Conservation (phyloP, 345 rosid species). For the Schrenkiella parvula region DNA sequence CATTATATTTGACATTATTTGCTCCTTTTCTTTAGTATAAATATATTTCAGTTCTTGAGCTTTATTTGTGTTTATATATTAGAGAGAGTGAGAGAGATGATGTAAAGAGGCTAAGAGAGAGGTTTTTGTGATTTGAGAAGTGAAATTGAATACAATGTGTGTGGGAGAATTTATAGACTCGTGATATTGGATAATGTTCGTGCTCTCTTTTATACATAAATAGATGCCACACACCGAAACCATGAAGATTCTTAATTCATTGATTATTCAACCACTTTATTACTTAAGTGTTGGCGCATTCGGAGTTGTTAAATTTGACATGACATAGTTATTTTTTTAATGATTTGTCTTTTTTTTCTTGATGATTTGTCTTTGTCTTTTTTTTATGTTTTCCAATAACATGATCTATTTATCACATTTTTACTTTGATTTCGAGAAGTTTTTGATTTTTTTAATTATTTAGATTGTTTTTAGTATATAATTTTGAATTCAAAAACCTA, state of each 20-base stretch:
- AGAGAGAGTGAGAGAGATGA: neutral
- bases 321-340: neutral
- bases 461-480: neutral
- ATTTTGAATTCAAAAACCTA: neutral
- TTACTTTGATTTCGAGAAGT: neutral
- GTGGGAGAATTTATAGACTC: constrained; percentile 17
- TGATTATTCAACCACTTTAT: constrained; percentile 13
- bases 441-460: neutral
- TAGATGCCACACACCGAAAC: constrained; percentile 7
- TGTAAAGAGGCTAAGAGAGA: neutral
- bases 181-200: constrained; percentile 16
- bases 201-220: constrained; percentile 2
- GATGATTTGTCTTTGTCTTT: neutral
- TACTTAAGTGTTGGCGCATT: neutral
- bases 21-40: neutral
- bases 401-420: neutral
- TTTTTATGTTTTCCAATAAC: neutral
- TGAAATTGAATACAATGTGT: constrained; percentile 4
- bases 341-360: neutral
- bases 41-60: neutral
- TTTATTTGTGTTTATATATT: neutral
- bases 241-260: neutral
- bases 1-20: constrained; percentile 17
- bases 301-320: neutral
- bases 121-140: constrained; percentile 10